Evolutionary conservation across 768 basidiomycete genomes (phyloP).

Genomic region (Mycena maculata): DNA sequence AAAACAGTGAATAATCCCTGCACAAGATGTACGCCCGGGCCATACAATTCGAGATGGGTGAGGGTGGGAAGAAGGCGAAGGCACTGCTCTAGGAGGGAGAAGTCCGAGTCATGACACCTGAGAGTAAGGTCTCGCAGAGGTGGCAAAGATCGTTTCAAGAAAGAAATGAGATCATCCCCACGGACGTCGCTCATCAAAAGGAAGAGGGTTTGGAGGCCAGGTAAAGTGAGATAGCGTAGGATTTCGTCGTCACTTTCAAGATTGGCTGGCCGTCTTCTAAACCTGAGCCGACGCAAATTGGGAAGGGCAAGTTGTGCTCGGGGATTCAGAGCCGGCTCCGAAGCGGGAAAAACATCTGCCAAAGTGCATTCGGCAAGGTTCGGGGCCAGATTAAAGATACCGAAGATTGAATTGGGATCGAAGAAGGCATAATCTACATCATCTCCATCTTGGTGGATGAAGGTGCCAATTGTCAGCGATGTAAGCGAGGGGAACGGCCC

Average conservation of each 20-base stretch:
- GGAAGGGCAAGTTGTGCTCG: background rate
- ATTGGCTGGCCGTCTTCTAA: background rate
- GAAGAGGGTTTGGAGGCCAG: background rate
- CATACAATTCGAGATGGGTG: background rate
- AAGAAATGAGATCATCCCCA: background rate
- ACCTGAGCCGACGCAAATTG: background rate
- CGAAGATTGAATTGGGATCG: background rate
- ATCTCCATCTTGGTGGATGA: too few relatives aligned
- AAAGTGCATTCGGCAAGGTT: constrained; percentile 2
- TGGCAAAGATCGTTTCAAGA: background rate
- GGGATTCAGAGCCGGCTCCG: too few relatives aligned
- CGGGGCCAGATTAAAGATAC: background rate
- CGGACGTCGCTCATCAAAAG: background rate
- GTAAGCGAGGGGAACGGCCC: background rate
- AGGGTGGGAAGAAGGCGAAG: background rate
- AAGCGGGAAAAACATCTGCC: background rate
- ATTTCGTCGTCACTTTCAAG: background rate
- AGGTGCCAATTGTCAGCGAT: background rate
- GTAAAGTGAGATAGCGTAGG: background rate
- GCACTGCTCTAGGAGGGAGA: background rate
- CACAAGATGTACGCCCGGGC: too few relatives aligned
- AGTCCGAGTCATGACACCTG: too few relatives aligned
- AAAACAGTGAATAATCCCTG: too few relatives aligned
- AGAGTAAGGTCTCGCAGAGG: background rate
- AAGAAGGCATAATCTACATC: too few relatives aligned